Evolutionary conservation across 1,139 yeast species (phyloP).

Genomic region (Yarrowia galli): DNA sequence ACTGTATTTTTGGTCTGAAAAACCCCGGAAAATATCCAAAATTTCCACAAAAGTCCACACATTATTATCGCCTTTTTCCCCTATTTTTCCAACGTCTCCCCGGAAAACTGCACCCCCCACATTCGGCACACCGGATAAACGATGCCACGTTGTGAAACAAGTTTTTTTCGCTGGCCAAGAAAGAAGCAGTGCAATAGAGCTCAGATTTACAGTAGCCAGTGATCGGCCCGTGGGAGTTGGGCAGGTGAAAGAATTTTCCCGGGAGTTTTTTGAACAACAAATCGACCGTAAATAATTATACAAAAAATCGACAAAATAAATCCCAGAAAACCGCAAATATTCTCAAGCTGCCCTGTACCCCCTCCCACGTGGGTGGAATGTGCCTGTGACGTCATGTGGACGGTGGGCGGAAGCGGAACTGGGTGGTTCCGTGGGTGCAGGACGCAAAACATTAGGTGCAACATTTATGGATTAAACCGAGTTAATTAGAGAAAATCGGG

Average conservation of each 20-base stretch:
- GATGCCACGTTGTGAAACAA: conserved; percentile 25
- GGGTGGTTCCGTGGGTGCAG: conserved; percentile 8
- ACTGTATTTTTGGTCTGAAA: not conserved
- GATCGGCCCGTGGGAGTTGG: not conserved
- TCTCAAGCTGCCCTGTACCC: no score
- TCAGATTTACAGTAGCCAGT: not conserved
- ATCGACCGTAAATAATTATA: no score
- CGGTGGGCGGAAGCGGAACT: not conserved
- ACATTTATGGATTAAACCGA: not conserved
- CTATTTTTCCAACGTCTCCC: not conserved
- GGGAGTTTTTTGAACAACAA: no score
- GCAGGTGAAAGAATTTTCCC: no score
- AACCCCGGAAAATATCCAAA: not conserved
- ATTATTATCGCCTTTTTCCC: not conserved
- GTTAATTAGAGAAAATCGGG: no score
- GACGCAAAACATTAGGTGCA: not conserved
- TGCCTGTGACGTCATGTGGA: conserved; percentile 18
- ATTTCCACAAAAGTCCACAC: not conserved
- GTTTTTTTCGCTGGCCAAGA: conserved; percentile 6
- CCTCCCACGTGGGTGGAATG: not conserved
- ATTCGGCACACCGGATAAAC: conserved; percentile 2
- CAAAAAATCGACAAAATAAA: no score
- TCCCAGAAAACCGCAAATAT: no score
- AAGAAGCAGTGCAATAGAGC: not conserved
- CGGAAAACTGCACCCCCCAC: not conserved